Evolutionary conservation across 1,284 basidiomycete genomes (phyloP), one percentile per base, ranked within the genome.

Genomic region (Malassezia sympodialis): DNA sequence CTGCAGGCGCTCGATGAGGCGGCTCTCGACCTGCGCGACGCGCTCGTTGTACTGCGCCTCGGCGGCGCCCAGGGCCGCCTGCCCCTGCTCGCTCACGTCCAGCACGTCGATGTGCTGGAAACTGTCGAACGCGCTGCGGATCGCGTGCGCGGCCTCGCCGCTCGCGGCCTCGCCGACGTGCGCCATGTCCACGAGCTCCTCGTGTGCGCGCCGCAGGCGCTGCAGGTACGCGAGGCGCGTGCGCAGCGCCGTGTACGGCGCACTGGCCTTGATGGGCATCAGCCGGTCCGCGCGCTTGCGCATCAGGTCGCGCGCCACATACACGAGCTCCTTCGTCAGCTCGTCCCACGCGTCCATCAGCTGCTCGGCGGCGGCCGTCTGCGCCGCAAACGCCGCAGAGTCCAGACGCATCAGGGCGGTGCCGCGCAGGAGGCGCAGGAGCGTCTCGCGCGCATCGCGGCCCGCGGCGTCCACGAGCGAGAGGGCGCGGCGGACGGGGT

Each of bases 401-500:
- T 91, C 90, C 44, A 88, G 87, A 75, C 94, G 96, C 54, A 91
- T 86, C 3, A 96, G 80, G 8, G 91, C 83, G 63, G 90, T 87
- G 4, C 86, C 86, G 2, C 84, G 87, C 41, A 99, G 83, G 21
- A 98, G 88, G 46, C 88, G 87, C 6, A 94, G 80, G 34, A 96
- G 82, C 67, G 90, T 87, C 70, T 96, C 89, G 68, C 93, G 94
- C 76, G 98, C 91, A 75, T 98, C 94, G 24, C 85, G 83, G 4
- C 93, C 96, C 73, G 98, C 96, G 32, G 93, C 93, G 76, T 98
- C 93, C 26, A 96, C 90, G 51, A 98, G 85, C 0, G 90, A 90
- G 8, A 98, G 83, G 2, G 90, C 90, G 40, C 93, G 85, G 15
- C 88, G 85, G 65, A 96, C 90, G 0, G 93, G 93, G 75, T 98